Base-by-base conservation (phyloP, 768 basidiomycete genomes). In the Antrodiella citrinella region DNA sequence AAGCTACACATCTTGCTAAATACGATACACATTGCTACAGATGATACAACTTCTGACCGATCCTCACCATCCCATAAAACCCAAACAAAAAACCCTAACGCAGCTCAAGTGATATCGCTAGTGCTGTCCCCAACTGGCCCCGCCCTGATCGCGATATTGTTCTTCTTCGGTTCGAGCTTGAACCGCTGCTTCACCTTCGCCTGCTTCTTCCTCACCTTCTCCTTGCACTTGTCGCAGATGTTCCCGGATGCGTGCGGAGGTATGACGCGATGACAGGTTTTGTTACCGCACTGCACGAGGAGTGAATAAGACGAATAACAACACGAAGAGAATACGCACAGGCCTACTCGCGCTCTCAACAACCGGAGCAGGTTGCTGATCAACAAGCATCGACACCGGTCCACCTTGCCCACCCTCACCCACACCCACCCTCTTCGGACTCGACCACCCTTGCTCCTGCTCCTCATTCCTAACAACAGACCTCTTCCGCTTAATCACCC, bases 191-290 rank as follows among this genome's bases (percentile, higher is more conserved):
- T 76, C 45, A 68, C 65, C 62, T 67, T 69, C 30, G 62, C 68
- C 55, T 71, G 69, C 18, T 66, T 69, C 55, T 69, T 74, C 69
- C 72, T 78, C 49, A 78, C 62, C 35, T 69, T 67, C 23, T 59
- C 40, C 52, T 66, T 68, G 55, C 77, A 78, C 41, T 67, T 70
- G 12, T 69, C 69, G 52, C 77, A 80, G 26, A 76, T 51, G 4
- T 63, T 60, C 19, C 69, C 67, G 0, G 45, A 12, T 5, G 55
- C 26, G 21, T 57, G 57, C 4, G 46, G 21, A 4, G 67, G 54
- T 2, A 77, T 51, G 9, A 54, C 48, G 2, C 76, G 72, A 45
- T 54, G 64, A 56, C 77, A 78, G 4, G 59, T 54, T 53, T 71
- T 72, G 46, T 66, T 71, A 18, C 51, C 53, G 42, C 67, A 68